phyloP scores from a whole-genome alignment of 495 filamentous ascomycete species.

The Trichoderma erinaceum region DNA sequence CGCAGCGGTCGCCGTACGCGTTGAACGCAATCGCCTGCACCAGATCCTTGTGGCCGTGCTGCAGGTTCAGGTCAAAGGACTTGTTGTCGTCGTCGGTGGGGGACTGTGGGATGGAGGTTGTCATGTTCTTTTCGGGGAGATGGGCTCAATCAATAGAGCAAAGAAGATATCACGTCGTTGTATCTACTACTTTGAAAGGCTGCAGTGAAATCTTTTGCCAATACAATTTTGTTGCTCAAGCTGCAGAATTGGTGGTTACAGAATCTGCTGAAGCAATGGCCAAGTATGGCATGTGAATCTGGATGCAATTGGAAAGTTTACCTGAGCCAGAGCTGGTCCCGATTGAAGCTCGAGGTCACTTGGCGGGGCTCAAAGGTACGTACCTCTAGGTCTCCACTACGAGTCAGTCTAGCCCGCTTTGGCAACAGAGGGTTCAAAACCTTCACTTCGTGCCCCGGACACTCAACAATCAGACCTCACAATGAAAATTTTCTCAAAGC shows the following conservation, averaged over 20 bases:
- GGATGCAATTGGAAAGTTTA: not conserved
- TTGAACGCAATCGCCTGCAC: slow-evolving; percentile 65
- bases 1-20: slow-evolving; percentile 81
- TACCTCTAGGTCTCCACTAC: not conserved
- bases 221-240: too few species aligned
- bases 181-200: too few species aligned
- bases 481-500: not conserved
- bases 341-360: not conserved
- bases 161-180: too few species aligned
- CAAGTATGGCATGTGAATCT: not conserved
- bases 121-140: not conserved
- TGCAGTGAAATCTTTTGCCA: too few species aligned
- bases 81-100: slow-evolving; percentile 50
- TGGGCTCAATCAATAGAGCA: too few species aligned
- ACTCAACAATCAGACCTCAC: not conserved
- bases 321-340: not conserved
- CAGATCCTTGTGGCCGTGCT: slow-evolving; percentile 62
- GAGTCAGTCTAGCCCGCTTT: too few species aligned
- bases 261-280: too few species aligned
- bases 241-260: too few species aligned
- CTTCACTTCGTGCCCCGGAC: not conserved
- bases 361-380: not conserved
- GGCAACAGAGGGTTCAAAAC: not conserved
- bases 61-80: slow-evolving; percentile 42
- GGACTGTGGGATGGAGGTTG: slow-evolving; percentile 10